These are phyloP conservation scores for Coemansia sp. DNA, from an alignment of 192 early-diverging fungal species.

Conservation along the genomic window DNA sequence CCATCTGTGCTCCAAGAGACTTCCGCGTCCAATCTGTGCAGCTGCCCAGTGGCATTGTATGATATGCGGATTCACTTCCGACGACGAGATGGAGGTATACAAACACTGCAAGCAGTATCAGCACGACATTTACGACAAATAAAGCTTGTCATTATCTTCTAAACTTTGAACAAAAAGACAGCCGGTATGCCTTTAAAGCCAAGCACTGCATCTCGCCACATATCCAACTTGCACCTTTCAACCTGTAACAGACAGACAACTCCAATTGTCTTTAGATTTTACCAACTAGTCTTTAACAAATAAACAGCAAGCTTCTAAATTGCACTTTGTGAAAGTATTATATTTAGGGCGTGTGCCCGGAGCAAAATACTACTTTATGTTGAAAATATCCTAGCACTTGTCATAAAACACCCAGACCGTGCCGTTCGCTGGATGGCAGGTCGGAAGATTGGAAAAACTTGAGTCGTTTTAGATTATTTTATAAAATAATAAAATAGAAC, in stretches of 20 bases:
- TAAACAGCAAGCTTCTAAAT: not conserved
- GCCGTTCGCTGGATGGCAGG: too few species aligned
- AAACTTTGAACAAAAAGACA: not conserved
- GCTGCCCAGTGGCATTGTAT: slow-evolving; percentile 32
- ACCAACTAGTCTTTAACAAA: not conserved
- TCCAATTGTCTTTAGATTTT: not conserved
- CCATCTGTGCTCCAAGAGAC: not conserved
- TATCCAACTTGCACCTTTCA: not conserved
- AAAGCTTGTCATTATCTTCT: not conserved
- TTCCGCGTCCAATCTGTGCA: slow-evolving; percentile 15
- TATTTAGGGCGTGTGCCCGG: too few species aligned
- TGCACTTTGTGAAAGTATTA: too few species aligned
- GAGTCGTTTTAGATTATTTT: too few species aligned
- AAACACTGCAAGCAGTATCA: slow-evolving; percentile 18
- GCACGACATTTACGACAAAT: slow-evolving; percentile 11
- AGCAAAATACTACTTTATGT: too few species aligned
- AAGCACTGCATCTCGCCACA: not conserved
- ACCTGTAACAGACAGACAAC: not conserved
- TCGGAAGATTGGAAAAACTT: too few species aligned
- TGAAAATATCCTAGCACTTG: too few species aligned
- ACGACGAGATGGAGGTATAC: slow-evolving; percentile 18
- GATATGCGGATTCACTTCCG: slow-evolving; percentile 22
- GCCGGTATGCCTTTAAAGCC: slow-evolving; percentile 3
- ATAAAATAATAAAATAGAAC: too few species aligned
- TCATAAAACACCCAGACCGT: too few species aligned